These are phyloP conservation scores for Scortechinia acanthostroma DNA, from an alignment of 2,329 filamentous ascomycete species.

Conservation along the genomic window DNA sequence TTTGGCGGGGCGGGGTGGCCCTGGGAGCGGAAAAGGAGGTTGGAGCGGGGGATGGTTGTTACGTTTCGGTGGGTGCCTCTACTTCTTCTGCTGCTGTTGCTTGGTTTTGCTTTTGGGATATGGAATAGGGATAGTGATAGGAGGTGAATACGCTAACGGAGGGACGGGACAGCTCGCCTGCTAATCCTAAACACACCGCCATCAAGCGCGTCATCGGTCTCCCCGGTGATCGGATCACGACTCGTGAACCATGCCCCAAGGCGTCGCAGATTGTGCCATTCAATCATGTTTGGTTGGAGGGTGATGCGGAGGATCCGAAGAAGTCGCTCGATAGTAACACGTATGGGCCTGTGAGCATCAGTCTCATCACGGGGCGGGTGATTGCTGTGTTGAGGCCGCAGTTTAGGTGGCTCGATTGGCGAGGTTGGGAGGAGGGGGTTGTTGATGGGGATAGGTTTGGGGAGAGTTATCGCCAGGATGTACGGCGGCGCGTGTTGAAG, in stretches of 20 bases:
- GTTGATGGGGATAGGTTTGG: constrained; percentile 11
- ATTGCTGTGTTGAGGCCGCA: not conserved
- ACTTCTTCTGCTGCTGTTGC: not conserved
- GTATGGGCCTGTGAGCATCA: not conserved
- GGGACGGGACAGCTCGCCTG: not conserved
- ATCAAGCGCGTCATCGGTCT: not conserved
- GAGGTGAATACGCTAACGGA: too few relatives aligned
- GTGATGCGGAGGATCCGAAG: constrained; percentile 1
- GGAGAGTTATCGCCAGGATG: constrained; percentile 18
- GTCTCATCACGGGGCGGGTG: not conserved
- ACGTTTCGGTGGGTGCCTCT: constrained; percentile 19
- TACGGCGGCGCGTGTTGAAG: constrained; percentile 23
- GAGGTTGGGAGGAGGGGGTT: not conserved
- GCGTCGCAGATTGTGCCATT: not conserved
- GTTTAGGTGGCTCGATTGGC: not conserved
- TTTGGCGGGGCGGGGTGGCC: constrained; percentile 14
- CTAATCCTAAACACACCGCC: not conserved
- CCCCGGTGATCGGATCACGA: not conserved
- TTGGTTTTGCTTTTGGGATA: not conserved
- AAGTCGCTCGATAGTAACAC: constrained; percentile 3
- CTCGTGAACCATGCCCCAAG: not conserved
- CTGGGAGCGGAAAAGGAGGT: constrained; percentile 10
- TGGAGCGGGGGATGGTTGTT: constrained; percentile 34
- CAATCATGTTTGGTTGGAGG: not conserved
- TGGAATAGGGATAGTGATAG: too few relatives aligned